Evolutionary conservation across 2,329 filamentous ascomycete genomes (phyloP).

Genomic region (Fusarium bactridioides): DNA sequence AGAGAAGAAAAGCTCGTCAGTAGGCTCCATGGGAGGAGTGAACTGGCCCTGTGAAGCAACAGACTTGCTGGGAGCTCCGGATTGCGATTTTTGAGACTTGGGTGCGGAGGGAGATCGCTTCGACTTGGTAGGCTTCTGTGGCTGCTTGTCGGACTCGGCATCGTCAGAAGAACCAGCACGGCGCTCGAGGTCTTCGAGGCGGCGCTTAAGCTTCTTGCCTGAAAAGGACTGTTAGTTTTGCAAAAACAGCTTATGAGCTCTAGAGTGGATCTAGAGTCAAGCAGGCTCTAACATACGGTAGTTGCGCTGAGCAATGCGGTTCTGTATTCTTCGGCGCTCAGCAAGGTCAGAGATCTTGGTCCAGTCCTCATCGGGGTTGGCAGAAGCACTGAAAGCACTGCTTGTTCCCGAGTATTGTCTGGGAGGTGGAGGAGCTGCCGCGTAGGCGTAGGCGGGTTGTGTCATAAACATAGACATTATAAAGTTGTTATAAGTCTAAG

Average conservation of each 20-base stretch:
- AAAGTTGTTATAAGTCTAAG: constrained; percentile 19
- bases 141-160: constrained; percentile 51
- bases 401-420: constrained; percentile 81
- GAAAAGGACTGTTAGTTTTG: constrained; percentile 29
- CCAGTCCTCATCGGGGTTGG: constrained; percentile 97
- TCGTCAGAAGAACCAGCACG: constrained; percentile 67
- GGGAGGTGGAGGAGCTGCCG: constrained; percentile 50
- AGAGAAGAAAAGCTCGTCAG: constrained; percentile 73
- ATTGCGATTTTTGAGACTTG: constrained; percentile 44
- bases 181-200: constrained; percentile 84
- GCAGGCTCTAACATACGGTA: constrained; percentile 73
- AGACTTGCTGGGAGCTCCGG: constrained; percentile 46
- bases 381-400: constrained; percentile 93
- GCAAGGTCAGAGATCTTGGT: constrained; percentile 98
- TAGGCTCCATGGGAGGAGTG: constrained; percentile 66
- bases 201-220: constrained; percentile 94
- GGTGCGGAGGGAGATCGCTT: constrained; percentile 42
- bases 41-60: constrained; percentile 61
- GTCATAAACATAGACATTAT: constrained; percentile 50
- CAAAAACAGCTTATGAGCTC: neutral
- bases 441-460: constrained; percentile 47
- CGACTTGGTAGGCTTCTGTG: constrained; percentile 42
- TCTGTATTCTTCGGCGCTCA: constrained; percentile 93
- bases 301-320: constrained; percentile 96
- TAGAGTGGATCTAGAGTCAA: neutral